These are phyloP conservation scores for Metschnikowia koreensis DNA, from an alignment of 805 yeast species.

Conservation along the genomic window DNA sequence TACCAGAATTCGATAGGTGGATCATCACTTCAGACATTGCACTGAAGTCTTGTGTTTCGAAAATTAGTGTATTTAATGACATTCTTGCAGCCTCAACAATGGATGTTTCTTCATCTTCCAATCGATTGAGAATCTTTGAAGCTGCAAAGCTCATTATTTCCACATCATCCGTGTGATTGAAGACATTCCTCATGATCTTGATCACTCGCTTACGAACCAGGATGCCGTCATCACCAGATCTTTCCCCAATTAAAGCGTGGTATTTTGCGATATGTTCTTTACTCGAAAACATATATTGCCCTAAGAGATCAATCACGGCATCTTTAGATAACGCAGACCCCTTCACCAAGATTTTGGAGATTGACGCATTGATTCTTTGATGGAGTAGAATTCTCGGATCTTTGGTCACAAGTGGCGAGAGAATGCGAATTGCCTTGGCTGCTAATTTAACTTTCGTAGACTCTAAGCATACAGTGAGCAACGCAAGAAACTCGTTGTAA, in stretches of 20 bases:
- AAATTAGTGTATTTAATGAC: conserved; percentile 29
- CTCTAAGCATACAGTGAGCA: conserved; percentile 41
- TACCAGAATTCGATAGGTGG: conserved; percentile 25
- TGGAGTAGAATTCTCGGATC: conserved; percentile 52
- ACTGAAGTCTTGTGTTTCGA: conserved; percentile 8
- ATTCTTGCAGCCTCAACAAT: conserved; percentile 40
- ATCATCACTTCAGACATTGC: conserved; percentile 34
- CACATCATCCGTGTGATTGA: conserved; percentile 29
- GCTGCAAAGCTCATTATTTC: conserved; percentile 42
- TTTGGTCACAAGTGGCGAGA: conserved; percentile 52
- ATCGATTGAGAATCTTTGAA: conserved; percentile 50
- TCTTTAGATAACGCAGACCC: conserved; percentile 71
- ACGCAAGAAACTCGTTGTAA: conserved; percentile 53
- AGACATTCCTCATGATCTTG: conserved; percentile 49
- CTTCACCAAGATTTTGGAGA: conserved; percentile 54
- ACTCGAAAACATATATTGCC: conserved; percentile 42
- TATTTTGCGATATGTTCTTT: conserved; percentile 49
- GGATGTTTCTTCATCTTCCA: conserved; percentile 70
- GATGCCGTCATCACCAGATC: conserved; percentile 58
- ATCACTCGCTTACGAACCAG: conserved; percentile 65
- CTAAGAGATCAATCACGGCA: conserved; percentile 68
- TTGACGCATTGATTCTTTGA: conserved; percentile 50
- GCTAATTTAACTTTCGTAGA: conserved; percentile 31
- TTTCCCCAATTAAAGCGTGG: conserved; percentile 47
- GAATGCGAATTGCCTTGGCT: conserved; percentile 61